Evolutionary conservation across 495 filamentous ascomycete species (phyloP).

Genomic region (Neurospora intermedia): DNA sequence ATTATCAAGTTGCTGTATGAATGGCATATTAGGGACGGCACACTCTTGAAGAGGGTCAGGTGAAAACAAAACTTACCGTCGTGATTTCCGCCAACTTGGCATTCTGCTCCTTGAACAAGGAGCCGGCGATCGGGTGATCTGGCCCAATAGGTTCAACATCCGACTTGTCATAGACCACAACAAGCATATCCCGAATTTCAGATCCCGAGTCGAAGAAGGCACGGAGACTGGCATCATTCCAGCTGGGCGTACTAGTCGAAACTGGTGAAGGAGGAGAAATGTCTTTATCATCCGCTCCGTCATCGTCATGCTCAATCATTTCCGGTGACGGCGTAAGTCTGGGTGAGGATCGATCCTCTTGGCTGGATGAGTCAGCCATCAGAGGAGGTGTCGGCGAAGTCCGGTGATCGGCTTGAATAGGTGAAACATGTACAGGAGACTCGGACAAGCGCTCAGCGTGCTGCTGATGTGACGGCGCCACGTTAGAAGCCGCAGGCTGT

Average conservation of each 20-base stretch:
- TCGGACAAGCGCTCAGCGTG: slow-evolving; percentile 51
- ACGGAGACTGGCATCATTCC: slow-evolving; percentile 76
- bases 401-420: slow-evolving; percentile 34
- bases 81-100: slow-evolving; percentile 71
- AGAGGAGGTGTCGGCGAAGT: slow-evolving; percentile 38
- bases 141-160: slow-evolving; percentile 62
- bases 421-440: slow-evolving; percentile 68
- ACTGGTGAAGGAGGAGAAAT: slow-evolving; percentile 36
- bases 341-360: slow-evolving; percentile 51
- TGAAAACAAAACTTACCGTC: slow-evolving; percentile 37
- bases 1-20: slow-evolving; percentile 58
- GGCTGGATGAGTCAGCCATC: slow-evolving; percentile 54
- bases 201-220: slow-evolving; percentile 85
- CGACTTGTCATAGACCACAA: slow-evolving; percentile 84
- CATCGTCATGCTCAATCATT: slow-evolving; percentile 41
- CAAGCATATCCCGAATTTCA: slow-evolving; percentile 83
- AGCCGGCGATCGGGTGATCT: slow-evolving; percentile 74
- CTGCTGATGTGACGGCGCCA: slow-evolving; percentile 12
- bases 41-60: slow-evolving; percentile 3
- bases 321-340: slow-evolving; percentile 60
- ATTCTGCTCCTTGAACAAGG: slow-evolving; percentile 76
- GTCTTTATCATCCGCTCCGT: slow-evolving; percentile 30
- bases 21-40: slow-evolving; percentile 11
- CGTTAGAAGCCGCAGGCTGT: slow-evolving; percentile 13
- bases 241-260: slow-evolving; percentile 40